Evolutionary conservation across 179 eudicot species (phyloP), one percentile per base, ranked within the genome.

Genomic region (Drosera spatulata): DNA sequence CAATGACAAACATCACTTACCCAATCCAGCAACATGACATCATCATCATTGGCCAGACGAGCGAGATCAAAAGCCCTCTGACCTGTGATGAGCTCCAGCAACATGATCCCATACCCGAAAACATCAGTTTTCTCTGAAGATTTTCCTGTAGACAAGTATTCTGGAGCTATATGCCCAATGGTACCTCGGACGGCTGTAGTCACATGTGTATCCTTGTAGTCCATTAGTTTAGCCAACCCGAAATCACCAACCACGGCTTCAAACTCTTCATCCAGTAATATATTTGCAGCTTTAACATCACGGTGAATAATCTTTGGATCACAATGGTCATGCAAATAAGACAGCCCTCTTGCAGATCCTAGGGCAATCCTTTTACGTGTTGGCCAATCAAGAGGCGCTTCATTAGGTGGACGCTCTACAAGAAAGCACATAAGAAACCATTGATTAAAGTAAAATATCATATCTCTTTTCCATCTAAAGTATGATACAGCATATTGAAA

Each of bases 131-230:
- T 61, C 13, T 61, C 65, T 39, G 45, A 49, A 39, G 56, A 61
- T 47, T 61, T 49, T 49, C 65, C 65, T 0, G 56, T 61, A 3
- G 65, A 61, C 47, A 61, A 72, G 59, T 76, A 76, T 61, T 76
- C 80, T 0, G 80, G 80, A 6, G 80, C 80, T 69, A 76, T 76
- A 63, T 76, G 80, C n/a, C 80, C 80, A 12, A 76, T 72, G 7
- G 80, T 76, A 7, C 80, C 80, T 44, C 80, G 77, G 56, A 76
- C 80, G 33, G 80, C 80, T 59, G 80, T 76, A 41, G 80, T 76
- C 56, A 76, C 80, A 69, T 76, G 80, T 8, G 80, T 72, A 57
- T 77, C 80, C 61, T 69, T 73, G 65, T 73, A 70, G 50, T 77
- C 80, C 77, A 77, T 73, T 10, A 77, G 80, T 64, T 70, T 77